Evolutionary conservation across 495 filamentous ascomycete species (phyloP).

Genomic region (Physcia stellaris): DNA sequence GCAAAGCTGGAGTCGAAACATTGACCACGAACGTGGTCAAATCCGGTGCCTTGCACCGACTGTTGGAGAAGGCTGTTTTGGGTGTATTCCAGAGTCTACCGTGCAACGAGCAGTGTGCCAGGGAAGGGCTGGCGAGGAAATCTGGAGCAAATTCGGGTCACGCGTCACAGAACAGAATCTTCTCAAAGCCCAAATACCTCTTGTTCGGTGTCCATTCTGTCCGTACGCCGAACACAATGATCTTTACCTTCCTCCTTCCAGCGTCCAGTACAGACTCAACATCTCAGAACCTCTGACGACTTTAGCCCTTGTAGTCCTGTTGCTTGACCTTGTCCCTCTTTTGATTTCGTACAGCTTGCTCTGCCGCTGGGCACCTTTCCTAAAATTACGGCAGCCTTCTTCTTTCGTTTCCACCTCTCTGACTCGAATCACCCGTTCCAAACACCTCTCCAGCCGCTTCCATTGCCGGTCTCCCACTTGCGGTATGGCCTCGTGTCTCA

Average conservation of each 20-base stretch:
- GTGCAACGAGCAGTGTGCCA: conserved; percentile 58
- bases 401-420: conserved; percentile 39
- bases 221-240: conserved; percentile 80
- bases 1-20: conserved; percentile 75
- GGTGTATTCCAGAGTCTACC: conserved; percentile 50
- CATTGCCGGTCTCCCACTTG: conserved; percentile 56
- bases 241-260: conserved; percentile 44
- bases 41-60: conserved; percentile 70
- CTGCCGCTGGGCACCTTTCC: conserved; percentile 31
- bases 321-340: conserved; percentile 26
- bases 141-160: conserved; percentile 58
- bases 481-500: conserved; percentile 57
- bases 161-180: conserved; percentile 61
- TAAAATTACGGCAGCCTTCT: conserved; percentile 22
- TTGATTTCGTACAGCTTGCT: conserved; percentile 39
- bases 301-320: conserved; percentile 23
- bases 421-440: conserved; percentile 43
- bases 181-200: conserved; percentile 52
- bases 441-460: conserved; percentile 56
- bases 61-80: conserved; percentile 49
- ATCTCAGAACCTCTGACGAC: conserved; percentile 4
- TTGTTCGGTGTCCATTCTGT: conserved; percentile 84
- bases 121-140: conserved; percentile 52
- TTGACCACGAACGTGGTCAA: conserved; percentile 53
- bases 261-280: conserved; percentile 34